Conservation (phyloP, 2,329 filamentous ascomycete genomes). For the Bretziella fagacearum region DNA sequence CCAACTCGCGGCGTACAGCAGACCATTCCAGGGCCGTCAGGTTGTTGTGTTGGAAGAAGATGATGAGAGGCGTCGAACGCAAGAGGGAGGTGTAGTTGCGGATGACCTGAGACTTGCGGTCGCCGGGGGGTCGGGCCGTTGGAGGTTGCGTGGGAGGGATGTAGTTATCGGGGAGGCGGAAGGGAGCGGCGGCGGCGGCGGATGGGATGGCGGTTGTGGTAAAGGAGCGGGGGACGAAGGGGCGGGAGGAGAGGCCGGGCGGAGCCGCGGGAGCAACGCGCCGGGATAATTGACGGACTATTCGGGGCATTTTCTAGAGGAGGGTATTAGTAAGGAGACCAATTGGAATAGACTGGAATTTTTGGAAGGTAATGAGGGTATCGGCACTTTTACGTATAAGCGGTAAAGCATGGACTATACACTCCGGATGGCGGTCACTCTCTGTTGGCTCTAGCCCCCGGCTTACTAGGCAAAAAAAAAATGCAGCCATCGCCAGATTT, state of each 20-base stretch:
- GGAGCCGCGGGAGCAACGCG: neutral
- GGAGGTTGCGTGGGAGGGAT: constrained; percentile 62
- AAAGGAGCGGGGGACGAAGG: constrained; percentile 2
- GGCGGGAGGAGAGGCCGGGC: neutral
- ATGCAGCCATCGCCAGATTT: constrained; percentile 3
- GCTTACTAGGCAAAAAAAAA: neutral
- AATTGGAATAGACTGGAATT: neutral
- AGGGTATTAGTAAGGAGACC: neutral
- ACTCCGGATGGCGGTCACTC: too few species aligned
- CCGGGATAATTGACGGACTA: constrained; percentile 12
- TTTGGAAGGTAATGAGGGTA: neutral
- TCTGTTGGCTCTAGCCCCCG: neutral
- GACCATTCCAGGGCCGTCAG: constrained; percentile 49
- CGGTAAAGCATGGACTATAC: neutral
- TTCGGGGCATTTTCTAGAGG: constrained; percentile 11
- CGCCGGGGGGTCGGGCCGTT: constrained; percentile 70
- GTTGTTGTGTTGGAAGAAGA: constrained; percentile 63
- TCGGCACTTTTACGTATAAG: neutral
- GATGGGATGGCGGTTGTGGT: constrained; percentile 14
- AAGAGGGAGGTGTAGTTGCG: constrained; percentile 78
- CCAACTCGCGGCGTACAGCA: constrained; percentile 28
- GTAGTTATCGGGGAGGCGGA: constrained; percentile 30
- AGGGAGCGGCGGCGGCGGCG: constrained; percentile 17
- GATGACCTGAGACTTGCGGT: constrained; percentile 75
- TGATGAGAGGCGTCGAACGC: constrained; percentile 65